Evolutionary conservation across 768 basidiomycete genomes (phyloP).

Genomic region (Cystobasidium tubakii): DNA sequence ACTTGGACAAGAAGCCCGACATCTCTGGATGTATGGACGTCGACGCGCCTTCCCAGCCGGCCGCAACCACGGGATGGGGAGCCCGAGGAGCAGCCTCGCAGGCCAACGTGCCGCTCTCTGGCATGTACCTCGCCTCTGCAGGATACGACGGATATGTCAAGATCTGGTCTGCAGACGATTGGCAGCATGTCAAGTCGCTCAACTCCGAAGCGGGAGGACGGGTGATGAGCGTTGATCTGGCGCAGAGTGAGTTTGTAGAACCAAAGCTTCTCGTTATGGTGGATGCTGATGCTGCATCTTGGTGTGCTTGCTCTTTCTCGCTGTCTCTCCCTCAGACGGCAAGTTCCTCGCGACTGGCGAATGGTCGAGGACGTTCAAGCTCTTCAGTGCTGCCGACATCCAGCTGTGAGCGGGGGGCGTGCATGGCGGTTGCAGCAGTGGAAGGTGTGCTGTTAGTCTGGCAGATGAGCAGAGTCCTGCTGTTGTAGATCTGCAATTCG

Average conservation of each 20-base stretch:
- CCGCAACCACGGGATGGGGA: constrained; percentile 5
- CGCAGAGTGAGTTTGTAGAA: constrained; percentile 52
- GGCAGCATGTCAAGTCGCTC: constrained; percentile 81
- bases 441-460: too few species aligned
- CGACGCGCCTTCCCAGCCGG: not conserved
- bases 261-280: not conserved
- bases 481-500: too few species aligned
- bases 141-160: constrained; percentile 95
- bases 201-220: constrained; percentile 87
- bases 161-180: constrained; percentile 96
- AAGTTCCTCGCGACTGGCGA: constrained; percentile 40
- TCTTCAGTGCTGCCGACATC: constrained; percentile 32
- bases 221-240: constrained; percentile 95
- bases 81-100: not conserved
- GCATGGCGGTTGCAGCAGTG: not conserved
- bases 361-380: constrained; percentile 41
- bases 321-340: constrained; percentile 30
- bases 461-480: too few species aligned
- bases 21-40: constrained; percentile 9
- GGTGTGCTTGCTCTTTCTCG: not conserved
- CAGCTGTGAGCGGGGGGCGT: constrained; percentile 8
- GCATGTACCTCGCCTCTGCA: constrained; percentile 83
- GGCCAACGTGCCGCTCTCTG: constrained; percentile 73
- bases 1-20: constrained; percentile 40
- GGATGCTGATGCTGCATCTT: not conserved